Evolutionary conservation across 306 rosid genomes (phyloP), one percentile per base, ranked within the genome.

Genomic region (Malus fusca): DNA sequence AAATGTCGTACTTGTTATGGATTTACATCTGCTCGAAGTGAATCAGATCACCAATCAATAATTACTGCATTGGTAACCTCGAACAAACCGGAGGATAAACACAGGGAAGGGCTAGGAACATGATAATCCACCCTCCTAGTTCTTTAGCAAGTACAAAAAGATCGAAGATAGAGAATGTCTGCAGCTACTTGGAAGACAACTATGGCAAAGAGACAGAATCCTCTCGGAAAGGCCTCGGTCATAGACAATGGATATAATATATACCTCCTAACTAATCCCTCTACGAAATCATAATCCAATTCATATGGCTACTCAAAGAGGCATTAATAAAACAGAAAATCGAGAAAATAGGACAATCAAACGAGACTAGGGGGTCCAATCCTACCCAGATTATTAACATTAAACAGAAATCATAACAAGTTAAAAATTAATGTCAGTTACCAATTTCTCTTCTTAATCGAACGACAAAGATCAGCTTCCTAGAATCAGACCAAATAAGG

Each of bases 281-380:
- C 11, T 70, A 70, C 30, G 44, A 51, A 28, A 51, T 30, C 68
- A 44, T 58, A 25, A 72, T 42, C 55, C 72, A 71, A 72, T 42
- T 53, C 72, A 71, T 75, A 21, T 40, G 35, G 69, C 76, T 55
- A 61, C 43, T 48, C 64, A 46, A 11, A 75, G 40, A 15, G 67
- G 35, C 71, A 65, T 46, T 7, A 10, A 37, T 30, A 73, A 11
- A 55, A 53, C 51, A 33, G 75, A 35, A 55, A 21, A 33, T 71
- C 42, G 4, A 11, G 22, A n/a, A 51, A 56, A 11, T 56, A 56
- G 25, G 62, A 56, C 19, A 22, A 56, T 56, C 61, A 56, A 19
- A 21, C 1, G 62, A 56, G 62, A 3, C 62, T n/a, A 4, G 13
- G 11, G 40, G 9, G 9, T 35, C 0, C 42, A 0, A 35, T 1